phyloP scores from a whole-genome alignment of 208 protist species.

The Phytomonas francai region DNA sequence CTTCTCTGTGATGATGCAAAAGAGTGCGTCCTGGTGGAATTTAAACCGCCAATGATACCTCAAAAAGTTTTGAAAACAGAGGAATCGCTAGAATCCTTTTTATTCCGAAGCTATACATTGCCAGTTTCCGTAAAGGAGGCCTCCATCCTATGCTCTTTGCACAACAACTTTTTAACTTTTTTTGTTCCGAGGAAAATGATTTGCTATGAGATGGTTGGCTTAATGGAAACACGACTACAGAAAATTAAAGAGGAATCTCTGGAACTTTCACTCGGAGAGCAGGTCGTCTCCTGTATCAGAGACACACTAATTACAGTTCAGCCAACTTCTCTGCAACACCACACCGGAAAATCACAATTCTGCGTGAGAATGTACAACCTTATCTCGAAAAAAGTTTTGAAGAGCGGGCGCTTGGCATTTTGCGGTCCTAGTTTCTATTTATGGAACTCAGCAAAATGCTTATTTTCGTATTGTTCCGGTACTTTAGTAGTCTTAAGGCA shows the following conservation, averaged over 20 bases:
- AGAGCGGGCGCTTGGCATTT: not conserved
- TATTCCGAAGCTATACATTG: not conserved
- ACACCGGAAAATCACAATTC: slow-evolving; percentile 1
- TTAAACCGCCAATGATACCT: not conserved
- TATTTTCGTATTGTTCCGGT: slow-evolving; percentile 4
- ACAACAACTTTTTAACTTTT: slow-evolving; percentile 1
- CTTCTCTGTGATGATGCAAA: not conserved
- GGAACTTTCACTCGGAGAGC: slow-evolving; percentile 8
- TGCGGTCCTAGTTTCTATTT: not conserved
- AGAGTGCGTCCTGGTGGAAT: not conserved
- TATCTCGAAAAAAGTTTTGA: not conserved
- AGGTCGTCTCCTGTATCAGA: slow-evolving; percentile 7
- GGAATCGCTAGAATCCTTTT: not conserved
- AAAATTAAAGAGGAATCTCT: slow-evolving; percentile 1
- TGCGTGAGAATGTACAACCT: not conserved
- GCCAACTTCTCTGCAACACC: not conserved
- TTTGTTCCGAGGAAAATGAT: slow-evolving; percentile 1
- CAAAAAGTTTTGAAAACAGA: not conserved
- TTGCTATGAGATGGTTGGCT: slow-evolving; percentile 12
- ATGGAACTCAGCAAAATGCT: not conserved
- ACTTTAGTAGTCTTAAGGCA: slow-evolving; percentile 3
- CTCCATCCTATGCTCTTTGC: not conserved
- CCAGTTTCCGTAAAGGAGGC: not conserved
- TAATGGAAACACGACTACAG: slow-evolving; percentile 15
- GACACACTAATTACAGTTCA: slow-evolving; percentile 7